phyloP scores from a whole-genome alignment of 2,329 filamentous ascomycete genomes.

The Aspergillus phoenicis region DNA sequence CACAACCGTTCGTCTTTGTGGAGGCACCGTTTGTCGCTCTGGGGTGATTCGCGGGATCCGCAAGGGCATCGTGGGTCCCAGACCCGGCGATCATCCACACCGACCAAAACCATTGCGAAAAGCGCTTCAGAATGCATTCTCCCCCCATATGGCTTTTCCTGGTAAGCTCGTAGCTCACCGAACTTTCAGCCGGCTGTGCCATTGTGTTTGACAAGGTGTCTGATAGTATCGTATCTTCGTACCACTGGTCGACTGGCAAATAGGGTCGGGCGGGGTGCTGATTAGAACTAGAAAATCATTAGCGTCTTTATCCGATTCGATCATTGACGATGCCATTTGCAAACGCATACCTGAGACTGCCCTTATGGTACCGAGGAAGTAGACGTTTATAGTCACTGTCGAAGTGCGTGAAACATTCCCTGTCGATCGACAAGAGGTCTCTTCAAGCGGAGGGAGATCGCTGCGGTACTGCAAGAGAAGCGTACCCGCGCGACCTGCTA shows the following conservation, averaged over 20 bases:
- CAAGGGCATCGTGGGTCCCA: background rate
- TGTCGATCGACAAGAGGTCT: background rate
- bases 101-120: slow-evolving; percentile 24
- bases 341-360: background rate
- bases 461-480: background rate
- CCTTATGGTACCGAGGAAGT: background rate
- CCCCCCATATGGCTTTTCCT: slow-evolving; percentile 5
- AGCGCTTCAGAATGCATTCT: slow-evolving; percentile 14
- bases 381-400: background rate
- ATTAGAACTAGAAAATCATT: background rate
- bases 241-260: background rate
- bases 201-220: slow-evolving; percentile 10
- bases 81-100: slow-evolving; percentile 11
- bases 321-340: background rate
- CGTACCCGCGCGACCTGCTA: slow-evolving; percentile 1
- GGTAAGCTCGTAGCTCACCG: slow-evolving; percentile 5
- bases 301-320: background rate
- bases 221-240: background rate
- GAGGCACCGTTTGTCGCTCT: slow-evolving; percentile 1
- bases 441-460: background rate
- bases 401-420: background rate
- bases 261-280: background rate
- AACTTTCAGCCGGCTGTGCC: background rate
- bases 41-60: slow-evolving; percentile 1
- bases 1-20: background rate